phyloP scores from a whole-genome alignment of 2,329 filamentous ascomycete species.

The Fusarium sp. region DNA sequence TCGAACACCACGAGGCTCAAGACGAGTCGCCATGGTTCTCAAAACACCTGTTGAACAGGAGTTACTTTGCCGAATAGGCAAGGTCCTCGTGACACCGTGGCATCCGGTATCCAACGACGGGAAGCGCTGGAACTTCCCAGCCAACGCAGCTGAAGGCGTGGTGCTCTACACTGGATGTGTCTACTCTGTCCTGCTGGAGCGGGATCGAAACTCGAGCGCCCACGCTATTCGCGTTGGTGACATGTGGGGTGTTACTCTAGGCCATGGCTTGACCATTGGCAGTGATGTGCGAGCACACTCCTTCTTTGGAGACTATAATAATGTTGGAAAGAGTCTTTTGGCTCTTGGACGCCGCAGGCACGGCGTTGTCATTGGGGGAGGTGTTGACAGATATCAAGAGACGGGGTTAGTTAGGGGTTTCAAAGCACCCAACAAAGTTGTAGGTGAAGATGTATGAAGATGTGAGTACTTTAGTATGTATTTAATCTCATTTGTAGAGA shows the following conservation, averaged over 20 bases:
- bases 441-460: neutral
- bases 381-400: constrained; percentile 52
- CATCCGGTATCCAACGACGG: constrained; percentile 63
- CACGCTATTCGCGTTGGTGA: constrained; percentile 62
- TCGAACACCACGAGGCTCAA: constrained; percentile 61
- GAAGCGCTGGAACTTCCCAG: constrained; percentile 61
- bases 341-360: constrained; percentile 48
- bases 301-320: constrained; percentile 66
- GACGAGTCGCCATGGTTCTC: constrained; percentile 63
- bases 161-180: constrained; percentile 62
- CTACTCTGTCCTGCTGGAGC: constrained; percentile 68
- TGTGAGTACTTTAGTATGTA: neutral
- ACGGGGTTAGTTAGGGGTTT: constrained; percentile 54
- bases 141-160: constrained; percentile 45
- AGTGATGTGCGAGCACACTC: constrained; percentile 58
- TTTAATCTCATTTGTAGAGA: neutral
- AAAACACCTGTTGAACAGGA: constrained; percentile 57
- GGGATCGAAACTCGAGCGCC: constrained; percentile 54
- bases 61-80: constrained; percentile 59
- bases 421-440: neutral
- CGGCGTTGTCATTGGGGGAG: constrained; percentile 59
- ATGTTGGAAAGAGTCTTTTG: constrained; percentile 55
- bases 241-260: constrained; percentile 68
- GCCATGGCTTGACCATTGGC: constrained; percentile 61
- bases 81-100: constrained; percentile 68